Base-by-base conservation (phyloP, 2,329 filamentous ascomycete genomes). In the Graphium sp. region DNA sequence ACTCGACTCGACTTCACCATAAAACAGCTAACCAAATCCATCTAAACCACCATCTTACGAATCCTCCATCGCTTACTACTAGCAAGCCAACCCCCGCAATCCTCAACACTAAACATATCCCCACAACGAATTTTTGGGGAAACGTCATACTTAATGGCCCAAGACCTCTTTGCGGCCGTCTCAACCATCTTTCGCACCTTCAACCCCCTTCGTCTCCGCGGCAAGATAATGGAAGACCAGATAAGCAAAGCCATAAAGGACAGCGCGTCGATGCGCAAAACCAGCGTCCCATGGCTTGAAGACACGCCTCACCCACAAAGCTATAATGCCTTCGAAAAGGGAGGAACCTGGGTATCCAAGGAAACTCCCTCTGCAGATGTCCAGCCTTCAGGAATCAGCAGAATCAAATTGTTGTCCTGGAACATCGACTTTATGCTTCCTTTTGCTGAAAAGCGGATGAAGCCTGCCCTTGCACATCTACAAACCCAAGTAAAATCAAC, bases 361-460 rank as follows among this genome's bases (percentile, higher is more conserved):
- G n/a, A n/a, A n/a, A 23, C 29, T 5, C 34, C 30, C 7, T 21
- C 27, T 14, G 5, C 17, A 5, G 25, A 35, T 29, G 35, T n/a
- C 10, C 10, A 15, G 11, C 5, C 24, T 26, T 28, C 20, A 10
- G 12, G 18, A n/a, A 35, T 40, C n/a, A 28, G 18, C 8, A 50
- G 34, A 12, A 41, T 51, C 14, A 36, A 43, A 1, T 33, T 49
- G 1, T 46, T 40, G 31, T 46, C 39, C 11, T 53, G 49, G 49
- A 52, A 53, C 27, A 50, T 53, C 11, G 50, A 53, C 26, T 48
- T 50, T 16, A 47, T 50, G 41, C 39, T 49, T 4, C 45, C 43
- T 1, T 41, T 48, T 15, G 34, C 36, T 4, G 36, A 46, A 11
- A 39, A 38, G 3, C 42, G 50, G 1, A 53, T 53, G 47, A 38